These are phyloP conservation scores for Leersia perrieri DNA, from an alignment of 176 grass and related monocot genomes.

Conservation along the genomic window DNA sequence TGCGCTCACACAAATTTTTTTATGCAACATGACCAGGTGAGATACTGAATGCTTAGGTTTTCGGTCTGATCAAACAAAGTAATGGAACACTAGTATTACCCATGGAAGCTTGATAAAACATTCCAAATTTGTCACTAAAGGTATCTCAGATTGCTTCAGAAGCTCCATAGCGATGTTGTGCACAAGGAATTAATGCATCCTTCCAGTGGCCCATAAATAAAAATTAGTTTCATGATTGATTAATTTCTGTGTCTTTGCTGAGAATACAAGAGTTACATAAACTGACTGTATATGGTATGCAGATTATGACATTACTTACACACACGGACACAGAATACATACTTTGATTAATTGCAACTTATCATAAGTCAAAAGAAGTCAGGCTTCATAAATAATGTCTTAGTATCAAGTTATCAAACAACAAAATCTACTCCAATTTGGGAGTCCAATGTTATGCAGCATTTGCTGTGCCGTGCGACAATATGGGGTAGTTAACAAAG, in stretches of 20 bases:
- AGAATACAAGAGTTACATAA: not conserved
- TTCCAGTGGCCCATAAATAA: slow-evolving; percentile 14
- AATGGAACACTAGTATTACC: not conserved
- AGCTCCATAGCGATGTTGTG: not conserved
- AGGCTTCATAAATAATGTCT: not conserved
- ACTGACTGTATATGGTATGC: not conserved
- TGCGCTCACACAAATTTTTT: slow-evolving; percentile 14
- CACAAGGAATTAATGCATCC: slow-evolving; percentile 8
- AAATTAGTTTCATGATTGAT: not conserved
- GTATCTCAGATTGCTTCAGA: not conserved
- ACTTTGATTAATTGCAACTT: not conserved
- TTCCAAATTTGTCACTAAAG: not conserved
- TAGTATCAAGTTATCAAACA: too few species aligned
- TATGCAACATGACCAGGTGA: not conserved
- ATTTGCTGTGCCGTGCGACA: not conserved
- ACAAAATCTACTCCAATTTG: not conserved
- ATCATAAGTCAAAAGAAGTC: not conserved
- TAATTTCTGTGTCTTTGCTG: not conserved
- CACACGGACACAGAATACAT: not conserved
- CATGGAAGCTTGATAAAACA: not conserved
- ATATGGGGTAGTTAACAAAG: not conserved
- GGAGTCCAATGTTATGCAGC: not conserved
- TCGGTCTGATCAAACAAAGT: slow-evolving; percentile 17
- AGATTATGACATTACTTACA: not conserved
- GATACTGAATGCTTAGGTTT: not conserved